Percentiles rank a stretch among this genome's conserved stretches.
Conservation (phyloP, 495 filamentous ascomycete genomes). For the Podospora appendiculata region DNA sequence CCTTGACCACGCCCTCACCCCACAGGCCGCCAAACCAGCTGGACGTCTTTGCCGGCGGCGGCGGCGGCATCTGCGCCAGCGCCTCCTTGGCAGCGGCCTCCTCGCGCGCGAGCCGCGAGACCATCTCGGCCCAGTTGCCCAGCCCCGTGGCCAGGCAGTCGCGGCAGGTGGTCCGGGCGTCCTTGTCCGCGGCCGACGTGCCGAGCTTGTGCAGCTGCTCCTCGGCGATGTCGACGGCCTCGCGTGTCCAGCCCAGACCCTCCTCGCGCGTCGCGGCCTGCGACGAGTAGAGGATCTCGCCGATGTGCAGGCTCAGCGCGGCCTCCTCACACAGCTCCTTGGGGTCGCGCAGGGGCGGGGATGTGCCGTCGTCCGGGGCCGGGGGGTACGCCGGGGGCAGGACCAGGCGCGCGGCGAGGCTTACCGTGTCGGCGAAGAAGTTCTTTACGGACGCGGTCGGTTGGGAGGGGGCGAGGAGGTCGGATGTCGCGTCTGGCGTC, state of each 20-base stretch:
- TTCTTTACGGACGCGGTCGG: constrained; percentile 8
- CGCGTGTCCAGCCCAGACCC: constrained; percentile 77
- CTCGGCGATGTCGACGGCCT: constrained; percentile 61
- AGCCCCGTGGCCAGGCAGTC: constrained; percentile 65
- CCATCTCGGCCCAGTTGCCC: constrained; percentile 73
- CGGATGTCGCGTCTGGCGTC: not conserved
- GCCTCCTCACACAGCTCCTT: constrained; percentile 73
- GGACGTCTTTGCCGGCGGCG: constrained; percentile 1
- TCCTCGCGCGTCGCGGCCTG: constrained; percentile 37
- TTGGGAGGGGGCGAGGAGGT: not conserved
- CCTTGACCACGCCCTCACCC: constrained; percentile 20
- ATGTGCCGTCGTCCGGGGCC: constrained; percentile 56
- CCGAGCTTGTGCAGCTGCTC: constrained; percentile 38
- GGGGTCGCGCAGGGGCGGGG: constrained; percentile 50
- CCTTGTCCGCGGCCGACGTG: constrained; percentile 2
- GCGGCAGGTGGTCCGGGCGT: constrained; percentile 49
- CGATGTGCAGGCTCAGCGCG: constrained; percentile 79
- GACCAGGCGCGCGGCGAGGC: constrained; percentile 33
- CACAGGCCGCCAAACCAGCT: constrained; percentile 46
- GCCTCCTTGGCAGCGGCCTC: constrained; percentile 31
- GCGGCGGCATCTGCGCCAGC: not conserved
- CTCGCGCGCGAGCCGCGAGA: constrained; percentile 47
- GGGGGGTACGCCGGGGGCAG: constrained; percentile 54
- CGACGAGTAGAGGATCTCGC: constrained; percentile 78
- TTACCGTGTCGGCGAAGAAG: constrained; percentile 15